Evolutionary conservation across 169 alveolate genomes (phyloP).

Genomic region (Plasmodium coatneyi): DNA sequence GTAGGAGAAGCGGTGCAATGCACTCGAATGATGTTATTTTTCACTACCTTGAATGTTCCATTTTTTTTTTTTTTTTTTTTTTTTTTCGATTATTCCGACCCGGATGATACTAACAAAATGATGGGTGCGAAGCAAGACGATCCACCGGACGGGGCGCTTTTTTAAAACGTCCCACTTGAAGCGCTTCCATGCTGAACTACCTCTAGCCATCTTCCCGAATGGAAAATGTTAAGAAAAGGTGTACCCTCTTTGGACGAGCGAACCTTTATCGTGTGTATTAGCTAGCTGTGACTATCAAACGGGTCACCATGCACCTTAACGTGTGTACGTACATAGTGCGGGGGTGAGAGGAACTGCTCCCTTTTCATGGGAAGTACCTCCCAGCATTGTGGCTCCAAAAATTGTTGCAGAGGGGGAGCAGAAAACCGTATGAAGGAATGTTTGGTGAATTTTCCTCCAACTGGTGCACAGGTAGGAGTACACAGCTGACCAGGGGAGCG

Average conservation of each 20-base stretch:
- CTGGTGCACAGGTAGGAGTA: background rate
- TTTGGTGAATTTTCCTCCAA: background rate
- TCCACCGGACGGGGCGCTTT: background rate
- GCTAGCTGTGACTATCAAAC: background rate
- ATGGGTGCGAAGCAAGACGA: background rate
- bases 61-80: slow-evolving; percentile 19
- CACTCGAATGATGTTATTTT: background rate
- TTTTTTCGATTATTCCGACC: background rate
- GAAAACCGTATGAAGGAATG: background rate
- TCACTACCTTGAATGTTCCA: background rate
- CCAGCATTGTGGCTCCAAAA: background rate
- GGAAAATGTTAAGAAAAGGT: background rate
- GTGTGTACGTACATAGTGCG: background rate
- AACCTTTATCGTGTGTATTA: background rate
- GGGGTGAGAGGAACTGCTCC: background rate
- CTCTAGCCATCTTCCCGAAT: background rate
- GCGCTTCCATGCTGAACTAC: no score
- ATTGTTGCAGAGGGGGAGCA: background rate
- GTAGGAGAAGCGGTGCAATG: background rate
- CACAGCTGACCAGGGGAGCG: background rate
- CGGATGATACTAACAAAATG: background rate
- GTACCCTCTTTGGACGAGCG: background rate
- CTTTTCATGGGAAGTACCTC: background rate
- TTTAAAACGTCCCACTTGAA: background rate
- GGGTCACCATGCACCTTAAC: background rate